Conservation (phyloP, 164 flowering plant genomes). For the Vitis vinifera region DNA sequence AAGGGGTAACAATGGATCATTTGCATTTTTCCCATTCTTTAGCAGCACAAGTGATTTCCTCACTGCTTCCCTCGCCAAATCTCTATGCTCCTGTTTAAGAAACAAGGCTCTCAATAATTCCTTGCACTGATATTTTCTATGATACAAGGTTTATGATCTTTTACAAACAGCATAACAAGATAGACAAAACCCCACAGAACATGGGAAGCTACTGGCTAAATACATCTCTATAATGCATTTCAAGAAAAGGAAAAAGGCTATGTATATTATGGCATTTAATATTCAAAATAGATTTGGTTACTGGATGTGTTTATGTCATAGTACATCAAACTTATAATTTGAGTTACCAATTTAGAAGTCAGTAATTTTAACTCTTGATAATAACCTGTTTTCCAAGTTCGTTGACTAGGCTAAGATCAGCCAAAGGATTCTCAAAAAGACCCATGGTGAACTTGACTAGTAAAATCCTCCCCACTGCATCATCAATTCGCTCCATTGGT, state of each 20-base stretch:
- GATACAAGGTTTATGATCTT: no score
- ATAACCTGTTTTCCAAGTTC: slow-evolving; percentile 57
- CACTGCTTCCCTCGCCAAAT: slow-evolving; percentile 63
- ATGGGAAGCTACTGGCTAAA: background rate
- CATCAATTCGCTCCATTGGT: slow-evolving; percentile 58
- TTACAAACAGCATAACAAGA: background rate
- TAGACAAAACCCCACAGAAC: background rate
- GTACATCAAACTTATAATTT: background rate
- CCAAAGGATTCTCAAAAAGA: slow-evolving; percentile 56
- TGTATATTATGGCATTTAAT: background rate
- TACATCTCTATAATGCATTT: no score
- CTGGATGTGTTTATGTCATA: background rate
- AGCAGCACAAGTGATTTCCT: slow-evolving; percentile 57
- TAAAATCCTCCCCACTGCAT: slow-evolving; percentile 56
- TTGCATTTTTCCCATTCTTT: slow-evolving; percentile 52
- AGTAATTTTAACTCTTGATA: background rate
- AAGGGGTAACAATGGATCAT: slow-evolving; percentile 46
- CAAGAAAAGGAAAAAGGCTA: no score
- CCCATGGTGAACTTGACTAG: slow-evolving; percentile 55
- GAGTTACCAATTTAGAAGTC: background rate
- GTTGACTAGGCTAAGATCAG: slow-evolving; percentile 48
- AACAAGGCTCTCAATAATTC: background rate
- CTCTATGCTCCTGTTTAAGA: slow-evolving; percentile 32
- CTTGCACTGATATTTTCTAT: background rate
- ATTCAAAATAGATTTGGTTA: no score